These are phyloP conservation scores for Hypoxylon intermedium DNA, from an alignment of 495 filamentous ascomycete species.

Conservation along the genomic window DNA sequence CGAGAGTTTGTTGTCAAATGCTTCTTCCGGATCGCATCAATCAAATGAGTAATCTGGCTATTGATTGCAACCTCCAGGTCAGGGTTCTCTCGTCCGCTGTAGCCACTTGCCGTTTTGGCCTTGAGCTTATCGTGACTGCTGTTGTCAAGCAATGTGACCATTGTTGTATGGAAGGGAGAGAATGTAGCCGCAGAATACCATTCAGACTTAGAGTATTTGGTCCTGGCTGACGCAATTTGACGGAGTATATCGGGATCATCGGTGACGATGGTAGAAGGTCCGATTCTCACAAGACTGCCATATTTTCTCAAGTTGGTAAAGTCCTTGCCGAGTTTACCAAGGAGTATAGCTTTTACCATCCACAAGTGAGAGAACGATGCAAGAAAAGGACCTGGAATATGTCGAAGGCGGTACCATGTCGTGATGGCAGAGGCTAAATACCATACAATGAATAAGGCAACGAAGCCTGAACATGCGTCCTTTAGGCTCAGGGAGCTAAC, in stretches of 20 bases:
- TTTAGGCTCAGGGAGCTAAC: background rate
- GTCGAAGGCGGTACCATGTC: constrained; percentile 36
- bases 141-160: constrained; percentile 11
- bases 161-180: background rate
- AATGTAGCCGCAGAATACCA: constrained; percentile 6
- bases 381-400: constrained; percentile 35
- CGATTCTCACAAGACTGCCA: constrained; percentile 31
- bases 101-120: constrained; percentile 15
- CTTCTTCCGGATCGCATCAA: constrained; percentile 47
- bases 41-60: constrained; percentile 39
- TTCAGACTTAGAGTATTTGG: constrained; percentile 14
- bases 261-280: constrained; percentile 40
- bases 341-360: constrained; percentile 16
- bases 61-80: constrained; percentile 41
- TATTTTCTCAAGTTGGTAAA: constrained; percentile 1
- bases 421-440: constrained; percentile 14
- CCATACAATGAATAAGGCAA: constrained; percentile 4
- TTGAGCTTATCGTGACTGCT: constrained; percentile 13
- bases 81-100: constrained; percentile 19
- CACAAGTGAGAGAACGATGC: constrained; percentile 36
- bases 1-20: constrained; percentile 44
- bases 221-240: constrained; percentile 2
- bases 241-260: constrained; percentile 37
- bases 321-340: background rate
- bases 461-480: background rate